phyloP scores from a whole-genome alignment of 2,329 filamentous ascomycete genomes.

The Clonostachys byssicola region DNA sequence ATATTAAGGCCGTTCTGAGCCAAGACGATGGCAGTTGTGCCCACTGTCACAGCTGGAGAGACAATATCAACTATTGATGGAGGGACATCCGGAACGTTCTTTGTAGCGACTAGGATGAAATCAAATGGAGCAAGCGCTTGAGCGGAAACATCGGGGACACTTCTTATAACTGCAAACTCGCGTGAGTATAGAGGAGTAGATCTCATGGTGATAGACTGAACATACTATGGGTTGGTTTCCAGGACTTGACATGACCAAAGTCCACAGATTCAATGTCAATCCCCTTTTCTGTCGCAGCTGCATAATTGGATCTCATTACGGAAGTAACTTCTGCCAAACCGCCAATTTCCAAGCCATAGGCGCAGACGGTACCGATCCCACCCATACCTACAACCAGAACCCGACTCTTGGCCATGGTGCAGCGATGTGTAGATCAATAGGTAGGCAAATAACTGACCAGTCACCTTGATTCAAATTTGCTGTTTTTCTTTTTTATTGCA shows the following conservation, averaged over 20 bases:
- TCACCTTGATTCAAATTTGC: too few relatives aligned
- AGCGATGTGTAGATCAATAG: too few relatives aligned
- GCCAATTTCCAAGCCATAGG: constrained; percentile 46
- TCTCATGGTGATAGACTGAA: neutral
- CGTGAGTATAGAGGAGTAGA: neutral
- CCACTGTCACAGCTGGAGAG: constrained; percentile 42
- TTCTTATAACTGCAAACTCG: neutral
- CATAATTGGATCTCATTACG: constrained; percentile 53
- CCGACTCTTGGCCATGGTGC: constrained; percentile 7
- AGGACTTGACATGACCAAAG: constrained; percentile 42
- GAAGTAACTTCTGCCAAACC: constrained; percentile 45
- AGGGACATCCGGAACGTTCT: constrained; percentile 50
- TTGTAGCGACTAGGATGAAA: constrained; percentile 53
- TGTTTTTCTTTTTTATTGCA: too few relatives aligned
- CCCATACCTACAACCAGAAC: constrained; percentile 51
- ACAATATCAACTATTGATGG: constrained; percentile 45
- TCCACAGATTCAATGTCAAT: constrained; percentile 52
- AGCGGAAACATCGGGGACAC: neutral
- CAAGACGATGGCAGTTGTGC: constrained; percentile 48
- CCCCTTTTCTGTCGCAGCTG: constrained; percentile 36
- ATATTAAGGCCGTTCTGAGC: constrained; percentile 63
- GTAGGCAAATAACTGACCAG: too few relatives aligned
- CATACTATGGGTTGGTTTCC: constrained; percentile 38
- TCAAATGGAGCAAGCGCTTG: constrained; percentile 32
- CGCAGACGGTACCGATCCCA: constrained; percentile 51